Conservation (phyloP, 768 basidiomycete genomes). For the Atractiella rhizophila region DNA sequence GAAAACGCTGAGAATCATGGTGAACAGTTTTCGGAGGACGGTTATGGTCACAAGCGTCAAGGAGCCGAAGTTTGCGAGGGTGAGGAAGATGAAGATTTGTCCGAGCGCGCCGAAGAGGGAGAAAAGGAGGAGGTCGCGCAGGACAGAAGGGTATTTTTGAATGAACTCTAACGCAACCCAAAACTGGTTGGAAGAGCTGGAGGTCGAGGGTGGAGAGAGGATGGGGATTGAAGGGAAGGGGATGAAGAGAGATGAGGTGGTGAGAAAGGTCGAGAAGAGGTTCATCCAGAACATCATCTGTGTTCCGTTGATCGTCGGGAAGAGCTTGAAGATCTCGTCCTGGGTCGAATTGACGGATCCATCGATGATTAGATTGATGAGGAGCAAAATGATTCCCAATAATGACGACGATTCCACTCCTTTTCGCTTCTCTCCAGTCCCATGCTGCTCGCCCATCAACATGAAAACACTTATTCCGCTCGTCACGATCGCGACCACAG, state of each 20-base stretch:
- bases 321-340: conserved; percentile 70
- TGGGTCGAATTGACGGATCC: conserved; percentile 88
- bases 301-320: conserved; percentile 54
- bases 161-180: conserved; percentile 61
- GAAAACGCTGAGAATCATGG: conserved; percentile 83
- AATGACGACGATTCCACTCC: conserved; percentile 33
- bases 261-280: conserved; percentile 47
- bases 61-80: conserved; percentile 49
- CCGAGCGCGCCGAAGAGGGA: conserved; percentile 76
- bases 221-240: conserved; percentile 41
- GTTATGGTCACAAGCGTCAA: conserved; percentile 64
- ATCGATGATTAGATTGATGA: conserved; percentile 71
- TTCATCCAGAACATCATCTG: conserved; percentile 99
- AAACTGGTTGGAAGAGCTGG: too few species aligned
- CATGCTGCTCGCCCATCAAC: conserved; percentile 24
- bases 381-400: conserved; percentile 47
- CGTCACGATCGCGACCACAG: conserved; percentile 80
- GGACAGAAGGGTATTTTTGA: conserved; percentile 43
- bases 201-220: conserved; percentile 39
- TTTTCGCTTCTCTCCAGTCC: conserved; percentile 11
- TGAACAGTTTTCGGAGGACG: conserved; percentile 84
- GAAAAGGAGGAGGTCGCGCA: conserved; percentile 53
- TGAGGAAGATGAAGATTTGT: conserved; percentile 87
- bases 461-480: conserved; percentile 62
- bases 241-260: conserved; percentile 37